Conservation (phyloP, 1,284 basidiomycete species). For the Tilletia horrida region DNA sequence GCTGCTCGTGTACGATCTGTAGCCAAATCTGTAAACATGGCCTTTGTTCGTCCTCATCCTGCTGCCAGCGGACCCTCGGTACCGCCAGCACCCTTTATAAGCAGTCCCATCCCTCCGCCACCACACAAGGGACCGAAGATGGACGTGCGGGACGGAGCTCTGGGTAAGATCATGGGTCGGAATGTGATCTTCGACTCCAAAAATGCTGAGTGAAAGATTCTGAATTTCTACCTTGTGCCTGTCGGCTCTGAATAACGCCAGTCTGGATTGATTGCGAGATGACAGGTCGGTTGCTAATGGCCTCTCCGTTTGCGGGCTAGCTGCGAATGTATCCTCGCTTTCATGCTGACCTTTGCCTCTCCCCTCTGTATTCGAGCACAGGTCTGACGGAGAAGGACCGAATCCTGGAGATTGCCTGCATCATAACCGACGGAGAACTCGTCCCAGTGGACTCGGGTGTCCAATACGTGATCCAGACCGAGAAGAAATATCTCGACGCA, state of each 20-base stretch:
- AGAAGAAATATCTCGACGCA: conserved; percentile 64
- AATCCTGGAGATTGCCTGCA: conserved; percentile 70
- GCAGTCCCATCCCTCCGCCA: conserved; percentile 12
- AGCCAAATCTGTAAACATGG: too few relatives aligned
- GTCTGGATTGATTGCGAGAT: conserved; percentile 82
- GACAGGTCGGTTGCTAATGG: conserved; percentile 26
- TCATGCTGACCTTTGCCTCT: background rate
- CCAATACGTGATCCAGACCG: conserved; percentile 67
- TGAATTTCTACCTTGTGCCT: background rate
- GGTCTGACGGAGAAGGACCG: conserved; percentile 73
- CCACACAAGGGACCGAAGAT: background rate
- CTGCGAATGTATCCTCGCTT: too few relatives aligned
- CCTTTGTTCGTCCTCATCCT: too few relatives aligned
- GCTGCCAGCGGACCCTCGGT: too few relatives aligned
- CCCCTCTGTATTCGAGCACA: conserved; percentile 55
- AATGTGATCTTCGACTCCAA: too few relatives aligned
- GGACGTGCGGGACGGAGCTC: conserved; percentile 6
- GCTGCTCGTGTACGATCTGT: too few relatives aligned
- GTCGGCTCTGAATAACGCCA: too few relatives aligned
- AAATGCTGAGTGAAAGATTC: conserved; percentile 55
- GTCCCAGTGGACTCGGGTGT: conserved; percentile 70
- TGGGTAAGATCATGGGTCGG: background rate
- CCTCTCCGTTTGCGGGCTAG: too few relatives aligned
- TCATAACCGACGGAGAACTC: conserved; percentile 76
- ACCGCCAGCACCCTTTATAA: background rate